Conservation (phyloP, 2,329 filamentous ascomycete genomes). For the Microdochium trichocladiopsis region DNA sequence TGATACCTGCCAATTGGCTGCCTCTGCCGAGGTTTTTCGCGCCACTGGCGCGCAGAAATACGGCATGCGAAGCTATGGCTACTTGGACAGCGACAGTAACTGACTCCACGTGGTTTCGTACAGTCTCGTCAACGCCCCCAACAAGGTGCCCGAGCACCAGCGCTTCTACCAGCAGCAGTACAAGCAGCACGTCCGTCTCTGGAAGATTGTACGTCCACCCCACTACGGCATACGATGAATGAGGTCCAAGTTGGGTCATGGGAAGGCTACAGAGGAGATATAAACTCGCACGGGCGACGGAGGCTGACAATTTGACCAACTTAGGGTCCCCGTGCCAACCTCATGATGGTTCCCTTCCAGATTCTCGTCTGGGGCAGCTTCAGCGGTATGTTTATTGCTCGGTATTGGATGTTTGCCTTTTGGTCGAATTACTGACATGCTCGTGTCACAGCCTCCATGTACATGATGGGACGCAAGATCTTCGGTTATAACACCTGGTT, state of each 20-base stretch:
- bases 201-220: constrained; percentile 63
- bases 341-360: constrained; percentile 63
- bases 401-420: not conserved
- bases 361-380: constrained; percentile 55
- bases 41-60: not conserved
- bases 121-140: constrained; percentile 63
- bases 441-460: constrained; percentile 44
- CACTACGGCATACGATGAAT: constrained; percentile 1
- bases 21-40: not conserved
- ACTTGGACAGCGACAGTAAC: not conserved
- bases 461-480: constrained; percentile 67
- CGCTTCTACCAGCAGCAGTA: constrained; percentile 68
- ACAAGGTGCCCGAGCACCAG: constrained; percentile 72
- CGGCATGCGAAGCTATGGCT: not conserved
- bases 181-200: constrained; percentile 60
- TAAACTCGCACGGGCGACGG: not conserved
- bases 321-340: constrained; percentile 58
- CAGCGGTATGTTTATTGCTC: constrained; percentile 42
- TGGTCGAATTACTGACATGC: constrained; percentile 8
- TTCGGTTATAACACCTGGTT: constrained; percentile 77
- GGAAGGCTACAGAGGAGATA: not conserved
- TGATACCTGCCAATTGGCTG: not conserved
- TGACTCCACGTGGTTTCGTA: not conserved
- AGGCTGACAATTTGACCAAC: constrained; percentile 5
- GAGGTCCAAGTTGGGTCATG: not conserved